Evolutionary conservation across 495 filamentous ascomycete genomes (phyloP), one percentile per base, ranked within the genome.

Genomic region (Aspergillus carlsbadensis): DNA sequence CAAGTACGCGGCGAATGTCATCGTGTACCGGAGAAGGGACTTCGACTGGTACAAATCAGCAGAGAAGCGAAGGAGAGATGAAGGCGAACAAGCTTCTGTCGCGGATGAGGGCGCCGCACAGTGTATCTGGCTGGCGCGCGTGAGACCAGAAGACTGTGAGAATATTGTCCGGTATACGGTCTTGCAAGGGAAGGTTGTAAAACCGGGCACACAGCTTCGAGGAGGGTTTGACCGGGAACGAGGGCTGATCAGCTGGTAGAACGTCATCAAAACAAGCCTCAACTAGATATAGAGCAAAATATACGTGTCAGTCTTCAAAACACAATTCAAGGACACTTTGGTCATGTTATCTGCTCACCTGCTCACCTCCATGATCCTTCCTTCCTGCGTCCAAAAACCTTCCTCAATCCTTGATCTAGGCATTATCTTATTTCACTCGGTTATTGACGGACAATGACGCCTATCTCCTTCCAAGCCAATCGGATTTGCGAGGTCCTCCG

Each of bases 61-160:
- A 37, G 66, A 62, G 8, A 62, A 66, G 7, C 70, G 64, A 11
- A 69, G 65, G 21, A 75, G 69, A 29, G 72, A 72, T 10, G 20
- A 44, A 21, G 8, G 17, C 20, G 17, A 5, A 21, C 8, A 31
- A 22, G 46, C 1, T 10, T 6, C 15, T 34, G 31, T 31, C 11
- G 1, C 46, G 5, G 69, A 78, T 34, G 79, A 83, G 22, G 81
- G 86, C 21, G 92, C 89, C 1, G 83, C 80, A 51, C 92, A 96
- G 76, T 93, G 92, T 49, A 93, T 98, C 58, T 98, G 94, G 94
- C 75, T 98, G 21, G 94, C 93, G 35, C 79, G 92, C 31, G 86
- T 98, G 10, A 70, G 81, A 65, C 94, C 95, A 2, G 90, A 94
- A 75, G 91, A 98, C 65, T 96, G 95, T 56, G 94, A 96, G 80